A percentile compares a stretch with the other conserved stretches of the same genome.
These are phyloP conservation scores for Epicoccum sorghinum DNA, from an alignment of 2,329 filamentous ascomycete species.

Conservation along the genomic window DNA sequence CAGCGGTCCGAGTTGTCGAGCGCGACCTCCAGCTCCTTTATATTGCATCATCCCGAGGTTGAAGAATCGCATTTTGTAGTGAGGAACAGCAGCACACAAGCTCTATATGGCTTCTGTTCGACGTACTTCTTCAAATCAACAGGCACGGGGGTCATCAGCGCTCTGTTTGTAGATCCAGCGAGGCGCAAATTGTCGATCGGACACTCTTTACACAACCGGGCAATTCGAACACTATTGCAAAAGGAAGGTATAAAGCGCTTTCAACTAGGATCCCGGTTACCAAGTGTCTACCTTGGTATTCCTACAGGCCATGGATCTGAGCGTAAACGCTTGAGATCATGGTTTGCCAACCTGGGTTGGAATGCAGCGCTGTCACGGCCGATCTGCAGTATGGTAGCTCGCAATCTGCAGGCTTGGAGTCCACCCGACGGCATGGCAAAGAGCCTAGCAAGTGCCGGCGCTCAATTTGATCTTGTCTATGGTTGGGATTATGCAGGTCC, in stretches of 20 bases:
- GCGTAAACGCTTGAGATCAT: constrained; percentile 68
- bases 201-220: constrained; percentile 84
- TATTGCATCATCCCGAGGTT: constrained; percentile 71
- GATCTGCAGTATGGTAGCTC: constrained; percentile 75
- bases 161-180: constrained; percentile 86
- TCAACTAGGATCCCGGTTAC: constrained; percentile 80
- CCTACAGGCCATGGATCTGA: constrained; percentile 69
- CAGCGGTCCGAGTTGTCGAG: constrained; percentile 72
- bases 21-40: constrained; percentile 75
- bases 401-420: constrained; percentile 73
- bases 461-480: constrained; percentile 83
- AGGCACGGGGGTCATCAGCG: constrained; percentile 76
- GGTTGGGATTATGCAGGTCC: constrained; percentile 76
- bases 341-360: constrained; percentile 93
- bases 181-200: constrained; percentile 90
- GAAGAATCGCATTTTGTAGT: constrained; percentile 90
- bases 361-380: constrained; percentile 70
- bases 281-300: constrained; percentile 85
- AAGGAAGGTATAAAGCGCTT: constrained; percentile 76
- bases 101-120: constrained; percentile 88
- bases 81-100: constrained; percentile 88
- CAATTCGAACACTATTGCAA: constrained; percentile 75
- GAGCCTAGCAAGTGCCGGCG: constrained; percentile 72
- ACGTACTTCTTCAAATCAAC: constrained; percentile 80
- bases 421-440: constrained; percentile 78